phyloP scores from a whole-genome alignment of 805 yeast species.

The Nakazawaea wickerhamii region DNA sequence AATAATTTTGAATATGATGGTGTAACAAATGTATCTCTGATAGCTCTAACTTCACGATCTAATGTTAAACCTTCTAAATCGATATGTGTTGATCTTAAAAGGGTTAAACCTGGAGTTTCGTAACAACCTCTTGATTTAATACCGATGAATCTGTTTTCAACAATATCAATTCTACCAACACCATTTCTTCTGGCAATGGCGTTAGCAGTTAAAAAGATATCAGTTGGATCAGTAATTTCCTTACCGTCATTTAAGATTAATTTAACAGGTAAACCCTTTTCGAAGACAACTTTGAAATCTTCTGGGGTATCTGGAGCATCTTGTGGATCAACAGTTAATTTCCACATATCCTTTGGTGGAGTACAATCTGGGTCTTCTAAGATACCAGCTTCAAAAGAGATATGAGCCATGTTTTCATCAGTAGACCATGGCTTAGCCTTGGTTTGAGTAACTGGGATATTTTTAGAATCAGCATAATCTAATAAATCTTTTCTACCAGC shows the following conservation, averaged over 20 bases:
- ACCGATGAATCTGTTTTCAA: conserved; percentile 98
- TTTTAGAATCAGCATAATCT: conserved; percentile 88
- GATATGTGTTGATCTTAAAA: conserved; percentile 89
- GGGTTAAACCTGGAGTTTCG: conserved; percentile 97
- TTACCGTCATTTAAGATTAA: conserved; percentile 60
- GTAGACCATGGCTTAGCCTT: conserved; percentile 99
- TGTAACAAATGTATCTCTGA: conserved; percentile 95
- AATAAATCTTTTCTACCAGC: conserved; percentile 97
- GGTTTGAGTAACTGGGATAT: conserved; percentile 93
- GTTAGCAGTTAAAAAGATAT: conserved; percentile 87
- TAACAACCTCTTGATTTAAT: conserved; percentile 99
- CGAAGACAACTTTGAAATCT: conserved; percentile 75
- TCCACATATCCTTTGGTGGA: conserved; percentile 99
- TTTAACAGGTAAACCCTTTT: conserved; percentile 84
- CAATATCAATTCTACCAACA: conserved; percentile 98
- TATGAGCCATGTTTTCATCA: conserved; percentile 98
- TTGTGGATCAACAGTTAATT: conserved; percentile 89
- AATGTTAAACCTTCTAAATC: conserved; percentile 95
- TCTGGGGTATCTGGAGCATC: conserved; percentile 96
- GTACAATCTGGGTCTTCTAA: conserved; percentile 98
- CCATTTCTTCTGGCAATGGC: conserved; percentile 98
- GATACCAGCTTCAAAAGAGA: conserved; percentile 98
- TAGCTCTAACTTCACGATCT: conserved; percentile 95
- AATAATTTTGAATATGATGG: conserved; percentile 83
- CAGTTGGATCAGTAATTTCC: conserved; percentile 79